Evolutionary conservation across 148 eudicot species (phyloP).

Genomic region (Vaccinium corymbosum): DNA sequence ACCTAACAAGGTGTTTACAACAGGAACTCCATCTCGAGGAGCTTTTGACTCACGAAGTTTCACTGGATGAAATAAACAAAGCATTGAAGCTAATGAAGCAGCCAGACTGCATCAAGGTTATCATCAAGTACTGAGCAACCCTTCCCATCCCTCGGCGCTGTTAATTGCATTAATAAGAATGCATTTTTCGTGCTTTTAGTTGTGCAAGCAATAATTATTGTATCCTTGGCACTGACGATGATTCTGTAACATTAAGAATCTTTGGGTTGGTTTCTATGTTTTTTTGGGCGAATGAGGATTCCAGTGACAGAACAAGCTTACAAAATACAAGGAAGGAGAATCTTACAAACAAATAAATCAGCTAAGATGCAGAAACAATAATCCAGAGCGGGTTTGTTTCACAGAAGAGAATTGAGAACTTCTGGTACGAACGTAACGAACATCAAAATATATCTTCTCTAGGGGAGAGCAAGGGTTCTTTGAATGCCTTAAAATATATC

Average conservation of each 20-base stretch:
- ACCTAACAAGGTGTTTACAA: constrained; percentile 6
- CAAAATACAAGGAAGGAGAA: not conserved
- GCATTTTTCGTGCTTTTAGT: not conserved
- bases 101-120: constrained; percentile 25
- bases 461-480: not conserved
- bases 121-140: constrained; percentile 14
- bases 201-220: constrained; percentile 7
- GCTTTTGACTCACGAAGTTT: constrained; percentile 20
- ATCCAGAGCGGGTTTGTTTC: not conserved
- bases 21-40: constrained; percentile 22
- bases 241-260: not conserved
- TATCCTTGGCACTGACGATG: not conserved
- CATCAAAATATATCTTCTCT: not conserved
- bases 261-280: not conserved
- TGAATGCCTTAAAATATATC: too few species aligned
- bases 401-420: not conserved
- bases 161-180: not conserved
- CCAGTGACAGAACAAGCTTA: not conserved
- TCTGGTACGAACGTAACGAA: not conserved
- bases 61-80: constrained; percentile 19
- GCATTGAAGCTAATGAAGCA: constrained; percentile 21
- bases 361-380: not conserved
- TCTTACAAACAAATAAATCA: not conserved
- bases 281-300: not conserved
- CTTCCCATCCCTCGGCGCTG: too few species aligned